Evolutionary conservation across 805 yeast species (phyloP), one percentile per base, ranked within the genome.

Genomic region (Saturnispora besseyi): DNA sequence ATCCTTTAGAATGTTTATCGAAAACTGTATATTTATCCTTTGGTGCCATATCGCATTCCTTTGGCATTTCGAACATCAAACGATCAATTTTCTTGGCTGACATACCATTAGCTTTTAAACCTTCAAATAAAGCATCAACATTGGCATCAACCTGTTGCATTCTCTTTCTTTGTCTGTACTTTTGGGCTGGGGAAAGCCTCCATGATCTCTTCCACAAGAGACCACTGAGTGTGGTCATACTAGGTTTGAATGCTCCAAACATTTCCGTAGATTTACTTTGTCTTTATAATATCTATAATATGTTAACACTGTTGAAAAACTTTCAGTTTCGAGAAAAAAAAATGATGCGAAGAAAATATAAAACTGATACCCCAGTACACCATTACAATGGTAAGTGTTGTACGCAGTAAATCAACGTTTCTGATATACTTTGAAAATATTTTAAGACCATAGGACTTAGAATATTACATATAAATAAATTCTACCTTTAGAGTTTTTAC

Each of bases 21-120:
- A 86, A 91, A 1, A 88, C 83, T 43, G 95, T 82, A 69, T 93
- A 93, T 67, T 91, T 91, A 69, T 93, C 95, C 55, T 68, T 73
- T 7, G 96, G 74, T 1, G 67, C 61, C 97, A 91, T 90, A 53
- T 89, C 88, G 32, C 65, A 57, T 61, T 89, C 96, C 60, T 79
- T 84, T 37, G 97, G 96, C 61, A 84, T 75, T 21, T 70, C 69
- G n/a, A 57, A 53, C 60, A 68, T 68, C 47, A 77, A 62, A 26
- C 62, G 53, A 29, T 64, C 65, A 5, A 75, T 57, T 54, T 64
- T 61, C 50, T 65, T 63, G 44, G 70, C 56, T 18, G 59, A 48
- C 54, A 62, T 53, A 13, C 70, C 69, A 40, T 65, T 63, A 13
- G 55, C 53, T 33, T 62, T 60, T 52, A 79, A 64, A 9, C 80